Evolutionary conservation across 768 basidiomycete species (phyloP), one percentile per base, ranked within the genome.

Genomic region (Lentinus brumalis): DNA sequence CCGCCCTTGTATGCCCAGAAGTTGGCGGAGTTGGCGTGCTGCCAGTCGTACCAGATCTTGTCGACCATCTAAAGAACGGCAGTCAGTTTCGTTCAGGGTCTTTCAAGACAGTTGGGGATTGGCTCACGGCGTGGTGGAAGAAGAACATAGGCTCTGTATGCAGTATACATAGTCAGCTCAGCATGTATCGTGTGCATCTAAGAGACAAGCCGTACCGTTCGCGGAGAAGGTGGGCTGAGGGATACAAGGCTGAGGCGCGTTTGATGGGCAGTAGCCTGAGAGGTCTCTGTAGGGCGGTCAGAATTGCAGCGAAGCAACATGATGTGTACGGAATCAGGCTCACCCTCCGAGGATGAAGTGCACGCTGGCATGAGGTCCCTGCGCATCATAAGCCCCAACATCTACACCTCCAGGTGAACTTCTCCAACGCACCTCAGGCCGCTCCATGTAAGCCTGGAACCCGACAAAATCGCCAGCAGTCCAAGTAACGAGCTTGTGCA

Each of bases 41-140:
- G 76, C 76, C 76, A 76, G 51, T 76, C 71, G 52, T 50, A 74
- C 76, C 76, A 77, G 15, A 76, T 55, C 57, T 74, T 74, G 63
- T 76, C 44, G 44, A 45, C 44, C 44, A 45, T 45, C 44, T 45
- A 16, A 45, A 21, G 16, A n/a, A 8, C 8, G 14, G 44, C n/a
- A 45, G 3, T 42, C 14, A 10, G 44, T n/a, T 16, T n/a, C 44
- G n/a, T 42, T 12, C 41, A 12, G 41, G 5, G 11, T 26, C 21
- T 26, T 5, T 12, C 14, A 2, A 42, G 44, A 45, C 4, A 45
- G n/a, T 21, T 16, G 18, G 35, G 35, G 35, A 35, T 35, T 11
- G 32, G 10, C 70, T 53, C 52, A 76, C 76, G 1, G 70, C 71
- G 56, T 76, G 76, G 65, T 76, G 74, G 46, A 76, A 41, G 64